Percentiles rank a stretch among this genome's conserved stretches.
phyloP scores from a whole-genome alignment of 768 basidiomycete genomes.

The Boletus sp. region DNA sequence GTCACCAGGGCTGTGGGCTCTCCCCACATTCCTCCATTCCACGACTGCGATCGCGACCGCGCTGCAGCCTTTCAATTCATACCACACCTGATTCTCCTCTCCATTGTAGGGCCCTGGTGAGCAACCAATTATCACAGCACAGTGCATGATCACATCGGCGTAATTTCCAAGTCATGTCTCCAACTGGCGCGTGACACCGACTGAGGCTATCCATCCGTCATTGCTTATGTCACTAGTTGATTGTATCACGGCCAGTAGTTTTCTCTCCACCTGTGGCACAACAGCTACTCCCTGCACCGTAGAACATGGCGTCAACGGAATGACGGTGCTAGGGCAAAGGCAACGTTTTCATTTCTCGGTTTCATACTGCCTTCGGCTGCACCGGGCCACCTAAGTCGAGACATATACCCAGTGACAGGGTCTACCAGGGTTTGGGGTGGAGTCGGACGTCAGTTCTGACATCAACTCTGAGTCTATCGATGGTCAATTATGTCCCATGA shows the following conservation, averaged over 20 bases:
- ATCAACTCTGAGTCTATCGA: neutral
- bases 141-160: too few species aligned
- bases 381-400: too few species aligned
- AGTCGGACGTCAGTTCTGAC: neutral
- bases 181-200: neutral
- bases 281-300: neutral
- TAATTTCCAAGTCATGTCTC: neutral
- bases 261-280: neutral
- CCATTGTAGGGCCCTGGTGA: neutral
- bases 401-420: neutral
- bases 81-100: neutral
- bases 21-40: neutral
- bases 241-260: neutral
- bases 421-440: constrained; percentile 3
- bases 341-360: too few species aligned
- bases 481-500: constrained; percentile 2
- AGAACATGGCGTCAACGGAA: too few species aligned
- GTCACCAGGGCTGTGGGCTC: constrained; percentile 3
- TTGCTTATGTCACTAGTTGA: constrained; percentile 1
- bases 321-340: too few species aligned
- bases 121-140: too few species aligned
- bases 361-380: too few species aligned
- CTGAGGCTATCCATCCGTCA: neutral
- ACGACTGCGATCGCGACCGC: neutral
- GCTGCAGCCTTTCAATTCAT: neutral